Evolutionary conservation across 805 yeast genomes (phyloP).

Genomic region (Lipomyces orientalis): DNA sequence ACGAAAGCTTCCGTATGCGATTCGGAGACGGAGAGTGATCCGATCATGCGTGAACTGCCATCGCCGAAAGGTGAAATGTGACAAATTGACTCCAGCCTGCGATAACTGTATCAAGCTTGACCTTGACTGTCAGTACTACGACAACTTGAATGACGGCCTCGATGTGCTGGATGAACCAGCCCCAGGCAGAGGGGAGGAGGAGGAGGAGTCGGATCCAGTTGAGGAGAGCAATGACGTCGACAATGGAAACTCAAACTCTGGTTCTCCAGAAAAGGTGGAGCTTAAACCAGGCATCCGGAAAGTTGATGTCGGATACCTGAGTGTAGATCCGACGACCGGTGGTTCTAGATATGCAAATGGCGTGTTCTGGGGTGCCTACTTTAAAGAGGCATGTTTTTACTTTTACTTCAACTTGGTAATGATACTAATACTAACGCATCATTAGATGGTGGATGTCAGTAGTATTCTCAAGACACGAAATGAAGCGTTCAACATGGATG

Average conservation of each 20-base stretch:
- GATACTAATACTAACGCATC: neutral
- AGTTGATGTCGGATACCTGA: constrained; percentile 27
- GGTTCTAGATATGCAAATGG: constrained; percentile 30
- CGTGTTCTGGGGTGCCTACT: constrained; percentile 33
- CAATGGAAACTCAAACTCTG: neutral
- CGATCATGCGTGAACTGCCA: constrained; percentile 24
- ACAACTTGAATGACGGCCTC: neutral
- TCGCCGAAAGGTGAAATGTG: constrained; percentile 31
- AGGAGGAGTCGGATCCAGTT: neutral
- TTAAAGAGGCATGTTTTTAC: constrained; percentile 28
- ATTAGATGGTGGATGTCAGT: constrained; percentile 23
- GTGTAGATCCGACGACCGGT: constrained; percentile 23
- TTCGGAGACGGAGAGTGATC: constrained; percentile 20
- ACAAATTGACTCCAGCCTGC: constrained; percentile 23
- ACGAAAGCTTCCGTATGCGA: constrained; percentile 15
- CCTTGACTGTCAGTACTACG: constrained; percentile 22
- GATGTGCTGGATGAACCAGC: neutral
- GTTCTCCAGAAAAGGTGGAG: neutral
- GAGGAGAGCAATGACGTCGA: neutral
- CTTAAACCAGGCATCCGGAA: constrained; percentile 4
- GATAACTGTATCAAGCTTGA: constrained; percentile 21
- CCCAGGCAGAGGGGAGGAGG: neutral
- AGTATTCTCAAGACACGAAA: constrained; percentile 21
- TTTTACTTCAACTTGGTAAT: neutral
- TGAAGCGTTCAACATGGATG: constrained; percentile 20